Conservation (phyloP, 148 eudicot species). For the Rheum nobile region DNA sequence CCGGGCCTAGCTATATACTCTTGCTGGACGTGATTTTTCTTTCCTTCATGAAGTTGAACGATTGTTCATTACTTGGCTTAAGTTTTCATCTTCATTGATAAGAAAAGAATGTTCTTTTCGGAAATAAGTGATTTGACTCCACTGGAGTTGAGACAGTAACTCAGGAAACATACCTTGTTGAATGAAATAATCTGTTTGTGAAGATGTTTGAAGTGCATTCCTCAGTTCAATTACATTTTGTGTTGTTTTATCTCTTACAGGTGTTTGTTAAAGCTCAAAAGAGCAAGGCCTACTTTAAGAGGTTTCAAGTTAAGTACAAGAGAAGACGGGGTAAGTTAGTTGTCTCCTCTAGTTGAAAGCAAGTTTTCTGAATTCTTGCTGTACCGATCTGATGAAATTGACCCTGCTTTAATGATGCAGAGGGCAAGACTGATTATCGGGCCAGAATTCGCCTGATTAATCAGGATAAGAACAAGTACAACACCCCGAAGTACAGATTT, state of each 20-base stretch:
- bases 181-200: background rate
- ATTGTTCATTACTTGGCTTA: background rate
- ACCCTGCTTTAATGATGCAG: constrained; percentile 16
- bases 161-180: background rate
- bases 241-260: background rate
- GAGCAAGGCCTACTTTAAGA: constrained; percentile 49
- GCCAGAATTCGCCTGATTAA: constrained; percentile 62
- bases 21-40: background rate
- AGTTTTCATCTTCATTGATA: background rate
- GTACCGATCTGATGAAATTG: background rate
- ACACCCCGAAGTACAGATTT: constrained; percentile 27
- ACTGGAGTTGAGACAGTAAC: background rate
- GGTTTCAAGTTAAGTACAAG: constrained; percentile 66
- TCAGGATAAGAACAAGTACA: constrained; percentile 40
- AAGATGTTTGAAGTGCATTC: background rate
- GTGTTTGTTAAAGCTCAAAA: constrained; percentile 43
- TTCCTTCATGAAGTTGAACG: background rate
- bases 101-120: background rate
- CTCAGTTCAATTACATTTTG: background rate
- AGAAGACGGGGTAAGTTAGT: constrained; percentile 41
- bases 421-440: constrained; percentile 55
- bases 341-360: background rate
- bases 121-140: background rate
- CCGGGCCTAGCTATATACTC: background rate
- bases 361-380: background rate